Conservation (phyloP, 768 basidiomycete species). For the Cyclocybe aegerita region DNA sequence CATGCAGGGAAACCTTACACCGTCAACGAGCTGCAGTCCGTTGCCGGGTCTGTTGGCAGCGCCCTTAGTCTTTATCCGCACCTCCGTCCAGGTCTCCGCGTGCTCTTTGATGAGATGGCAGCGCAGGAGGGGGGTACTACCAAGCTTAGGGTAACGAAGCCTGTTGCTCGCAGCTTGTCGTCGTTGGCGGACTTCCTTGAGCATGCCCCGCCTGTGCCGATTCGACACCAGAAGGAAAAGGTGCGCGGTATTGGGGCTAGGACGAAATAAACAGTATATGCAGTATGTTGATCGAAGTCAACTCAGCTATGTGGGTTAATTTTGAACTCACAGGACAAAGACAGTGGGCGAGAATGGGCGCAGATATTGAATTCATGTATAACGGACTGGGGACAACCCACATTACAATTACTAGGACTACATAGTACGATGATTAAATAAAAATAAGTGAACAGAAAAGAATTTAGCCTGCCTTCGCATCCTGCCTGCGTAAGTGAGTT, state of each 20-base stretch:
- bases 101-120: slow-evolving; percentile 11
- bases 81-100: slow-evolving; percentile 10
- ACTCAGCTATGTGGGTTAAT: slow-evolving; percentile 4
- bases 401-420: too few species aligned
- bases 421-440: slow-evolving; percentile 7
- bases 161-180: slow-evolving; percentile 15
- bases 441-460: slow-evolving; percentile 7
- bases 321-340: slow-evolving; percentile 9
- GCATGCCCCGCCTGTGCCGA: slow-evolving; percentile 12
- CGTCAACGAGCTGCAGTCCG: slow-evolving; percentile 12
- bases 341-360: slow-evolving; percentile 8
- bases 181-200: slow-evolving; percentile 17
- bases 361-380: slow-evolving; percentile 6
- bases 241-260: slow-evolving; percentile 10
- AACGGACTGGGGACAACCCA: too few species aligned
- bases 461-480: too few species aligned
- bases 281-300: slow-evolving; percentile 9
- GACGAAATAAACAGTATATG: slow-evolving; percentile 9
- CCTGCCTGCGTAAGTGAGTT: too few species aligned
- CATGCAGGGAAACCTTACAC: slow-evolving; percentile 9
- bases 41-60: slow-evolving; percentile 12
- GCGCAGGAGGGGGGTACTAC: slow-evolving; percentile 8
- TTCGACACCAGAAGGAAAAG: slow-evolving; percentile 14
- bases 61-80: slow-evolving; percentile 12
- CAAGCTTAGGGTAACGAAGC: slow-evolving; percentile 11